Evolutionary conservation across 2,329 filamentous ascomycete species (phyloP), one percentile per base, ranked within the genome.

Genomic region (Sporothrix variecibatus): DNA sequence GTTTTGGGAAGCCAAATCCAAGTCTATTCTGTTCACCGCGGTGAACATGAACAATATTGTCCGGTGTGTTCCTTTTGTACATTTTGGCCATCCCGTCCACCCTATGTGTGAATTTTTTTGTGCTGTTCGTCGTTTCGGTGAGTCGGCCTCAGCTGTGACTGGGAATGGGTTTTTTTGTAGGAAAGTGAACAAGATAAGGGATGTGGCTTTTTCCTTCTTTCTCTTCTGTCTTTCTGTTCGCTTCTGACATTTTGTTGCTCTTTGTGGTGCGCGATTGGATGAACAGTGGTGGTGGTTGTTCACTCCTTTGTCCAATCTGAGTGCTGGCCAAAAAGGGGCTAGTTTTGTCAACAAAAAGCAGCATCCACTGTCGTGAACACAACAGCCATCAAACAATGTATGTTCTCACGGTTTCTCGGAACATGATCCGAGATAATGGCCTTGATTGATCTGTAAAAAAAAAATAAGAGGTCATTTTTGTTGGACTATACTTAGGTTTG

Each of bases 331-430:
- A 46, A 67, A 46, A 26, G 62, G 62, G 62, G 62, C 23, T 67
- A 67, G 23, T n/a, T n/a, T 26, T 28, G 62, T 67, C 38, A 67
- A 67, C 62, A 67, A 67, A 67, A 38, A 38, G 11, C 23, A 28
- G 8, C 12, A 15, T 3, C 38, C 38, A 46, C 28, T 67, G 43
- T 51, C 20, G 17, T 68, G 15, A 34, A n/a, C 26, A 68, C 43
- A 51, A 51, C 17, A 26, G 0, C 65, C 17, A n/a, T 15, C 17
- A 68, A 3, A 51, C 62, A 65, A 17, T 46, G n/a, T 12, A 43
- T 46, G 62, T 26, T 26, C 12, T 15, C 2, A 49, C 15, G 3
- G 17, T 28, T 31, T n/a, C 15, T 62, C 31, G 34, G 3, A 23
- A 68, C 23, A 34, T 34, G 7, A 60, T 17, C 62, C 12, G 17